phyloP scores from a whole-genome alignment of 305 asterid species.

The Fraxinus platypoda region DNA sequence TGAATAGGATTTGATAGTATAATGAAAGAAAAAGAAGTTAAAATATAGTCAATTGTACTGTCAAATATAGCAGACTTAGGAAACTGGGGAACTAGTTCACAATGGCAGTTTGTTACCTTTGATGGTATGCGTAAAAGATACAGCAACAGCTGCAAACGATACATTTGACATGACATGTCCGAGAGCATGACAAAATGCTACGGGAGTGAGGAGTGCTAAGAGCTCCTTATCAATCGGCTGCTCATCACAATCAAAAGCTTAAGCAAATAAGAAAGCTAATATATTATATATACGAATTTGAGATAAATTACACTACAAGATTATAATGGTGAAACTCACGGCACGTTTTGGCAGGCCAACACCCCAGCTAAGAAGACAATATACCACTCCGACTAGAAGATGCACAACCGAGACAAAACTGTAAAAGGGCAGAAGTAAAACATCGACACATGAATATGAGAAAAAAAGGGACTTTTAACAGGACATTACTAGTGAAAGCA shows the following conservation, averaged over 20 bases:
- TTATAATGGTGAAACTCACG: slow-evolving; percentile 32
- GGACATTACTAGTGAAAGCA: not conserved
- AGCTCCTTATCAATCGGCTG: slow-evolving; percentile 61
- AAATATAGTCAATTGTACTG: not conserved
- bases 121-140: slow-evolving; percentile 66
- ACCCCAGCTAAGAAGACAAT: slow-evolving; percentile 57
- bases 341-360: slow-evolving; percentile 66
- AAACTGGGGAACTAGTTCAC: not conserved
- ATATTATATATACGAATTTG: not conserved
- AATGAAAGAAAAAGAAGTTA: not conserved
- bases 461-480: not conserved
- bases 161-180: slow-evolving; percentile 75
- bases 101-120: slow-evolving; percentile 37
- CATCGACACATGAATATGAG: not conserved
- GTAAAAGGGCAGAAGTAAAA: slow-evolving; percentile 4
- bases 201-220: slow-evolving; percentile 57
- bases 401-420: slow-evolving; percentile 63
- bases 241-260: slow-evolving; percentile 15
- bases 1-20: not conserved
- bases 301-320: not conserved
- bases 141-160: slow-evolving; percentile 70
- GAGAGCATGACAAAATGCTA: slow-evolving; percentile 65
- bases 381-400: slow-evolving; percentile 66
- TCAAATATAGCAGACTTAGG: not conserved
- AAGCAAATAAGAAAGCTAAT: slow-evolving; percentile 1